Evolutionary conservation across 2,329 filamentous ascomycete species (phyloP).

Genomic region (Epichloe baconii): DNA sequence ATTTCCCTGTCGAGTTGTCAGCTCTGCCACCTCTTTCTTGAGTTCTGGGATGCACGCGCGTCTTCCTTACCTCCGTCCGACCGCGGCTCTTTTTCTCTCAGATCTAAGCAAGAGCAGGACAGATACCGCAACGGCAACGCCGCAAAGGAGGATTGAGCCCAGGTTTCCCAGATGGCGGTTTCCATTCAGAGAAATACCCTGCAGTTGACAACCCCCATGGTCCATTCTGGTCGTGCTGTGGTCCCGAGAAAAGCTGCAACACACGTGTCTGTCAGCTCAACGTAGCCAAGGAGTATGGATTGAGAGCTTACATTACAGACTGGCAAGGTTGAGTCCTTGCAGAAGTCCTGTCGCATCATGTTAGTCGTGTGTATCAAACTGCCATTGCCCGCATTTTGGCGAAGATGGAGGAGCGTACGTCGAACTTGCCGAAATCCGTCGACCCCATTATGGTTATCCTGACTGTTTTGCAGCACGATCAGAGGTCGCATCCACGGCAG

Average conservation of each 20-base stretch:
- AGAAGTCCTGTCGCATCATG: slow-evolving; percentile 51
- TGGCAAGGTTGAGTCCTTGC: slow-evolving; percentile 69
- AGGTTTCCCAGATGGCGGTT: slow-evolving; percentile 65
- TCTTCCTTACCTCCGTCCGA: slow-evolving; percentile 65
- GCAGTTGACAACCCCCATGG: slow-evolving; percentile 60
- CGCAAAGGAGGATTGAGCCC: slow-evolving; percentile 79
- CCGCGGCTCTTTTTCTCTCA: slow-evolving; percentile 82
- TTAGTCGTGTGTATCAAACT: slow-evolving; percentile 11
- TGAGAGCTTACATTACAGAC: slow-evolving; percentile 63
- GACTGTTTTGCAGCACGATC: slow-evolving; percentile 8
- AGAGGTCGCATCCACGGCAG: slow-evolving; percentile 1
- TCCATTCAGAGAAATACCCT: slow-evolving; percentile 58
- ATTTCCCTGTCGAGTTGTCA: slow-evolving; percentile 58
- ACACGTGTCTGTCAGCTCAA: slow-evolving; percentile 5
- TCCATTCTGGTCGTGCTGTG: slow-evolving; percentile 43
- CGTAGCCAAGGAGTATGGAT: not conserved
- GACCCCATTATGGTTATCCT: slow-evolving; percentile 38
- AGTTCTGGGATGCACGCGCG: not conserved
- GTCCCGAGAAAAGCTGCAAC: slow-evolving; percentile 40
- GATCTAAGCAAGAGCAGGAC: slow-evolving; percentile 63
- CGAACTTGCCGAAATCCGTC: slow-evolving; percentile 48
- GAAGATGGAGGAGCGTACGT: slow-evolving; percentile 26
- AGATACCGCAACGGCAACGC: slow-evolving; percentile 57
- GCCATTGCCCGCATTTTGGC: not conserved
- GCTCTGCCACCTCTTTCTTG: not conserved